A percentile compares a stretch with the other conserved stretches of the same genome.
These are phyloP conservation scores for Gyromitra esculenta DNA, from an alignment of 2,329 filamentous ascomycete genomes.

Conservation along the genomic window DNA sequence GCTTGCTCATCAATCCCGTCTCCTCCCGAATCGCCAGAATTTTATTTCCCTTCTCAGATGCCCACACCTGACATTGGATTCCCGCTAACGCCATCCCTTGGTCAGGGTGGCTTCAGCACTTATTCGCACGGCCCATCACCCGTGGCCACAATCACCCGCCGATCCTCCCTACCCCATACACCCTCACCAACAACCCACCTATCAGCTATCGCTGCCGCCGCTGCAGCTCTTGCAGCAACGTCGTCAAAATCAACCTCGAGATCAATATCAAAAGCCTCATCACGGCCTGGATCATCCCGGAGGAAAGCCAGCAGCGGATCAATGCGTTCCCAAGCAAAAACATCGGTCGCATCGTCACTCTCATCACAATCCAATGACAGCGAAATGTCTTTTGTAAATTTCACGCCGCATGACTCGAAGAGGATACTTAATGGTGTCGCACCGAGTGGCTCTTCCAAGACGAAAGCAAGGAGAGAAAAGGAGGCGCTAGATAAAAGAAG, in stretches of 20 bases:
- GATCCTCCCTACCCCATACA: conserved; percentile 50
- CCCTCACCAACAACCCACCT: conserved; percentile 40
- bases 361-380: conserved; percentile 58
- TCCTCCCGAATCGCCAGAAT: conserved; percentile 54
- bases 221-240: conserved; percentile 51
- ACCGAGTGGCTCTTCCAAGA: conserved; percentile 89
- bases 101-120: conserved; percentile 39
- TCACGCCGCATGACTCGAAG: conserved; percentile 79
- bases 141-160: conserved; percentile 23
- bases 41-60: conserved; percentile 49
- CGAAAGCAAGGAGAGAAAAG: conserved; percentile 89
- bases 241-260: conserved; percentile 45
- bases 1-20: conserved; percentile 52
- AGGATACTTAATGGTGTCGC: conserved; percentile 89
- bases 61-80: conserved; percentile 46
- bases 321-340: conserved; percentile 49
- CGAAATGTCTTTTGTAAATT: conserved; percentile 81
- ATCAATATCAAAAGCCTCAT: conserved; percentile 57
- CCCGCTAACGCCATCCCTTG: conserved; percentile 46
- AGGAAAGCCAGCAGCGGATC: conserved; percentile 52
- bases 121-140: conserved; percentile 36
- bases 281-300: conserved; percentile 44
- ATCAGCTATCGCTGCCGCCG: conserved; percentile 31
- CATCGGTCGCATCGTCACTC: conserved; percentile 60
- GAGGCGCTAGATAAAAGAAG: conserved; percentile 82